Conservation (phyloP, 208 protist species). For the Crithidia brevicula region DNA sequence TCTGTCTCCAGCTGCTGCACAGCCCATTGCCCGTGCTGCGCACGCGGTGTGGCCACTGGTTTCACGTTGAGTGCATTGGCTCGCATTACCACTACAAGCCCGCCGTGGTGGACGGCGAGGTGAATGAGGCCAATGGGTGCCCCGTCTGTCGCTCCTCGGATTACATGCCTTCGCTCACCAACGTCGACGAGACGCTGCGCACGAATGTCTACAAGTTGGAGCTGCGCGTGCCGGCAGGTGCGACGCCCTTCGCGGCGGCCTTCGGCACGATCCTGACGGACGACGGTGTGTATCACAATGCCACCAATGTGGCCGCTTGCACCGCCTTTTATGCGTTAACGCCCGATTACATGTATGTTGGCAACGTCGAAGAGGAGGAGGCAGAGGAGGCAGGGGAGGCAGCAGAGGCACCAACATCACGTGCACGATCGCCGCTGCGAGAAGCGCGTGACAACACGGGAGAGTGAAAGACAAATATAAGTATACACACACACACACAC, state of each 20-base stretch:
- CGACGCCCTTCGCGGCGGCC: conserved; percentile 24
- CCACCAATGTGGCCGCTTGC: conserved; percentile 48
- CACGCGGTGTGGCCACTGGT: conserved; percentile 50
- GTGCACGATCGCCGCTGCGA: too few species aligned
- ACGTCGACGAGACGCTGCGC: conserved; percentile 17
- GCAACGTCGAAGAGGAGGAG: background rate
- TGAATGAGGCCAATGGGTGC: conserved; percentile 34
- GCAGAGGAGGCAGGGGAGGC: background rate
- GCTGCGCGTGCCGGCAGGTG: conserved; percentile 21
- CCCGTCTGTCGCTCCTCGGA: conserved; percentile 41
- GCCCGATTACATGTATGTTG: conserved; percentile 16
- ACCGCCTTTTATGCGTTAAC: conserved; percentile 22
- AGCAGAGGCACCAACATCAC: background rate
- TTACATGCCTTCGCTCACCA: conserved; percentile 34
- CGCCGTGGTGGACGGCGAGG: conserved; percentile 24
- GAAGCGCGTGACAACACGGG: too few species aligned
- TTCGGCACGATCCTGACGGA: conserved; percentile 42
- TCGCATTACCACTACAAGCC: conserved; percentile 35
- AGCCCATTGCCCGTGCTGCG: conserved; percentile 34
- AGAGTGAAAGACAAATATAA: too few species aligned
- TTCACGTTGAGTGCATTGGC: conserved; percentile 59
- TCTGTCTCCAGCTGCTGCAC: conserved; percentile 41
- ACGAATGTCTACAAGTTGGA: conserved; percentile 37
- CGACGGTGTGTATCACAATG: conserved; percentile 53
- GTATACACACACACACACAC: too few species aligned